A percentile compares a stretch with the other conserved stretches of the same genome.
Evolutionary conservation across 345 rosid species (phyloP).

Genomic region (Euphorbia lathyris): DNA sequence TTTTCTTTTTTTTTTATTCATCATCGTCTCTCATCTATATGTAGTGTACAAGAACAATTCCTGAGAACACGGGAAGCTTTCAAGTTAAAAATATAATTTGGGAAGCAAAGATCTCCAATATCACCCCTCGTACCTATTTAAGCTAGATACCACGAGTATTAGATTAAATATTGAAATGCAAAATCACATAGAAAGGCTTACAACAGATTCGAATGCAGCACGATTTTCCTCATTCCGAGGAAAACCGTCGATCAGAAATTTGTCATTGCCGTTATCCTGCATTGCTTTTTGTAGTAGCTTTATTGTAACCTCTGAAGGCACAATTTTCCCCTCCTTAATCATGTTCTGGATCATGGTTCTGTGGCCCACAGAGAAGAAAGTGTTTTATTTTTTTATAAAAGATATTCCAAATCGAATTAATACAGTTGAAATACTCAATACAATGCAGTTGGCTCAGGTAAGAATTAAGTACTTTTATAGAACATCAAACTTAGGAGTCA

Average conservation of each 20-base stretch:
- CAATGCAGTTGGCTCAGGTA: background rate
- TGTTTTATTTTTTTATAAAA: background rate
- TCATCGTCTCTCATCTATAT: background rate
- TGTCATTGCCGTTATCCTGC: slow-evolving; percentile 24
- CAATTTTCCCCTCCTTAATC: slow-evolving; percentile 62
- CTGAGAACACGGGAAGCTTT: background rate
- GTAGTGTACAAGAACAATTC: background rate
- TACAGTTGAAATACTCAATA: background rate
- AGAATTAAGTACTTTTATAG: slow-evolving; percentile 4
- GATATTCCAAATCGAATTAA: slow-evolving; percentile 3
- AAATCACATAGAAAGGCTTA: slow-evolving; percentile 7
- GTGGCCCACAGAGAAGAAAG: slow-evolving; percentile 1
- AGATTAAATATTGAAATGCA: background rate
- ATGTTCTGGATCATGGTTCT: slow-evolving; percentile 58
- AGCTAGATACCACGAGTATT: background rate
- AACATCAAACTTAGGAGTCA: background rate
- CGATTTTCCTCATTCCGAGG: slow-evolving; percentile 36
- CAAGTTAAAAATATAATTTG: background rate
- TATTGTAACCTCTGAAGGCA: slow-evolving; percentile 37
- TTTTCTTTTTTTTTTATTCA: no score
- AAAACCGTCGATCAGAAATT: slow-evolving; percentile 31
- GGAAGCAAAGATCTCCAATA: background rate
- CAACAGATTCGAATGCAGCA: slow-evolving; percentile 32
- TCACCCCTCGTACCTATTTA: background rate
- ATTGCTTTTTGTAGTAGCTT: slow-evolving; percentile 35